Conservation (phyloP, 179 eudicot species). For the Nepenthes alata region DNA sequence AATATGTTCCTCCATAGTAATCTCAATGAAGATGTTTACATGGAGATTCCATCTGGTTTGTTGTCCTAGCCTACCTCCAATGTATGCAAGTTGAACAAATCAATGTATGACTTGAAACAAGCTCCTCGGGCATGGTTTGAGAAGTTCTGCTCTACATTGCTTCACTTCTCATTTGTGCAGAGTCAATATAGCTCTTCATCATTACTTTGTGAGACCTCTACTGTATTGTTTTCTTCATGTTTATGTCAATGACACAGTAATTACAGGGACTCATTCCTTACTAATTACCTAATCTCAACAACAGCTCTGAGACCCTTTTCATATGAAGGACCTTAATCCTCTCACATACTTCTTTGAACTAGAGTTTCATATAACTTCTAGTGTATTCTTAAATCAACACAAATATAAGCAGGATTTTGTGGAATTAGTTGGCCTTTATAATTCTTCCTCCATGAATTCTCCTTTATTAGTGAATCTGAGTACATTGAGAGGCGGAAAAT, state of each 20-base stretch:
- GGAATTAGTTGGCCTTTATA: neutral
- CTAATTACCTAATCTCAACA: neutral
- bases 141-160: neutral
- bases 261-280: neutral
- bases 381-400: neutral
- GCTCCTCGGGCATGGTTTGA: conserved; percentile 11
- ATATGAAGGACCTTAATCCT: conserved; percentile 6
- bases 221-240: neutral
- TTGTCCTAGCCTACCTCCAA: no score
- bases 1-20: no score
- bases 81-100: neutral
- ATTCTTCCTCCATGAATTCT: no score
- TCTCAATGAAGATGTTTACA: no score
- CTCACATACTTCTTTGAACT: neutral
- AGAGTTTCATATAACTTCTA: neutral
- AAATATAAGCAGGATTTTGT: neutral
- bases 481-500: no score
- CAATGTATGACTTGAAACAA: conserved; percentile 5
- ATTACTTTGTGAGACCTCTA: neutral
- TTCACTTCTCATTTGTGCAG: neutral
- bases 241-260: neutral
- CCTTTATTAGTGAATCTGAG: no score
- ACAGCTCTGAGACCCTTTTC: neutral
- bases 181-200: conserved; percentile 5
- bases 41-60: no score